A percentile compares a stretch with the other conserved stretches of the same genome.
phyloP scores from a whole-genome alignment of 192 early-diverging fungal species.

The Kappamyces sp. region DNA sequence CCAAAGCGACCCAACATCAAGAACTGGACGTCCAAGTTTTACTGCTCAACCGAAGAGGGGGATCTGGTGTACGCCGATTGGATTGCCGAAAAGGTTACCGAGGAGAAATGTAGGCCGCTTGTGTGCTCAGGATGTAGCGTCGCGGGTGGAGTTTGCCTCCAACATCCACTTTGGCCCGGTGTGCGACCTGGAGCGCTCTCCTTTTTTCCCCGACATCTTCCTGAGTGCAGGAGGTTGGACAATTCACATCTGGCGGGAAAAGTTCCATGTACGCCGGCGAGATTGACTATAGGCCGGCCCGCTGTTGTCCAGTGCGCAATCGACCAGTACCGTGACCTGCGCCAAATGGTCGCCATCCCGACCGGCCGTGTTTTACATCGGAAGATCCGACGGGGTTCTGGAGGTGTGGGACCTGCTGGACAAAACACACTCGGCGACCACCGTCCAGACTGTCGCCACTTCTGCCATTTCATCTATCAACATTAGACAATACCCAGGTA shows the following conservation, averaged over 20 bases:
- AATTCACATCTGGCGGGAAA: constrained; percentile 58
- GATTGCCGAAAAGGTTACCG: constrained; percentile 49
- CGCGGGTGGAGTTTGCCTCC: constrained; percentile 45
- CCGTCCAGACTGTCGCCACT: constrained; percentile 44
- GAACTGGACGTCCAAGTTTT: constrained; percentile 43
- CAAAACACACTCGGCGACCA: constrained; percentile 44
- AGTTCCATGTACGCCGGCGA: constrained; percentile 4
- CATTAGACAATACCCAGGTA: constrained; percentile 45
- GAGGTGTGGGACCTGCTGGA: constrained; percentile 63
- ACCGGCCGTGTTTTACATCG: constrained; percentile 59
- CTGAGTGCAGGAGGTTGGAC: constrained; percentile 57
- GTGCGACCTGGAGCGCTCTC: constrained; percentile 53
- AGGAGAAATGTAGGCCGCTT: constrained; percentile 43
- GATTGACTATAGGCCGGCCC: constrained; percentile 36
- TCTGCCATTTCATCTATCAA: constrained; percentile 43
- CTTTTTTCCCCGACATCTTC: constrained; percentile 57
- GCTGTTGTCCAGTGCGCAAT: constrained; percentile 37
- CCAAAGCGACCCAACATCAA: constrained; percentile 15
- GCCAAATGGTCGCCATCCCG: constrained; percentile 58
- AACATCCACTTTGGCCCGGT: constrained; percentile 51
- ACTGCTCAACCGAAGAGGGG: constrained; percentile 58
- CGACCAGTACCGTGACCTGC: constrained; percentile 34
- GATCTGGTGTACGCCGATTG: constrained; percentile 58
- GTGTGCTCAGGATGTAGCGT: constrained; percentile 27
- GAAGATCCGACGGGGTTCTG: constrained; percentile 48